Base-by-base conservation (phyloP, 202 grass and related monocot genomes). In the Zoysia matrella region DNA sequence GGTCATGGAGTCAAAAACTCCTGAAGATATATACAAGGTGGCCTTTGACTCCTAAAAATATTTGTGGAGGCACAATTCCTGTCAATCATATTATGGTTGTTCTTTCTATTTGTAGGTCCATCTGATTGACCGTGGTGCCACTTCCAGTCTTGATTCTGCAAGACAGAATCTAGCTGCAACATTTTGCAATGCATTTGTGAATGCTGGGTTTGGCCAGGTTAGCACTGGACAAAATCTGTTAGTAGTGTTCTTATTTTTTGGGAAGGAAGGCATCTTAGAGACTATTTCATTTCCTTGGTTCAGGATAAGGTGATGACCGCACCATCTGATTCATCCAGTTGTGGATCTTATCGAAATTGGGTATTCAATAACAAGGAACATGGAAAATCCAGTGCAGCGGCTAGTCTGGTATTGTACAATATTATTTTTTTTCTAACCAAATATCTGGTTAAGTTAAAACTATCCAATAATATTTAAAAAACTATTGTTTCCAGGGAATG, bases 21-120 rank as follows among this genome's bases (percentile, higher is more conserved):
- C 30, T 36, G 30, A 36, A 55, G 96, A 99, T 77, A 99, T 99
- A 76, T 99, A 99, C 50, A 99, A 99, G 96, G 96, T 99, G 3
- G 62, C 64, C 67, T 6, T 52, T 60, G 56, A 18, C 30, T 36
- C 30, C 30, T 36, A 36, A 36, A 36, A 36, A 36, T 83, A 22
- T 67, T 83, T 78, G 42, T 82, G 22, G 30, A 60, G 39, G 11
- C 8, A 60, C 15, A 42, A 47, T 53, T 76, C 15, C 7, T 5
- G 56, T 18, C 57, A 81, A 53, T 64, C 41, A 41, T 54, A 58
- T 36, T 36, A 36, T 36, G 30, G 30, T 36, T 36, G 30, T 36
- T 36, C 30, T 36, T 62, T 36, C 30, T 52, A 52, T 3, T 83
- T 18, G 52, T 82, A 94, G 91, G 80, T 82, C 39, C 91, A 94